Evolutionary conservation across 371 early-diverging fungal species (phyloP), one percentile per base, ranked within the genome.

Genomic region (Mucor sp.): DNA sequence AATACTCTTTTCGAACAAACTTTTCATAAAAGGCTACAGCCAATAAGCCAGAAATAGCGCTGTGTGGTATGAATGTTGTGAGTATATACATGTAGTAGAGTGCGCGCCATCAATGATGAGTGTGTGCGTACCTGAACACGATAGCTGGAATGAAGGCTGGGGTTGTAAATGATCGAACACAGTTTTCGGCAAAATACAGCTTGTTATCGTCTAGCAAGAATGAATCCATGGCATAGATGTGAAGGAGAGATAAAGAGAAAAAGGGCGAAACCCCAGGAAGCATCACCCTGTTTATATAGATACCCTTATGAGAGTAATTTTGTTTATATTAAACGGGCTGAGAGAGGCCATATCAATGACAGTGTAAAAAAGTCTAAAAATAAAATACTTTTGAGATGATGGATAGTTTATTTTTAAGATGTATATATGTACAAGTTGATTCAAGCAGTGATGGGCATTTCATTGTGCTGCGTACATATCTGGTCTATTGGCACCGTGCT

Each of bases 111-210:
- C 43, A n/a, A 47, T 11, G 47, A 0, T n/a, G 48, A 33, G 33
- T 30, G 30, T 4, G 15, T 50, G 11, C 11, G 50, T 58, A 68
- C 68, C 68, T 68, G 30, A 57, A 68, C 17, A 63, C 44, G 4
- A 68, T 44, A 4, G 68, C 57, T 35, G 68, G 63, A 14, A 63
- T 37, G 35, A 68, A 35, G 9, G 56, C 41, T 17, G 68, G 68
- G 8, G 63, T 63, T 32, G 59, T 63, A 25, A 68, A 58, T 23
- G 63, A 43, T 19, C 58, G 7, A 8, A 68, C 33, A 15, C 57
- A 58, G 37, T 62, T 68, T 57, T 62, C 68, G 25, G 68, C 66
- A n/a, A 62, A 37, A 43, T 63, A 68, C 28, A 12, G 25, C 27
- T 25, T n/a, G 21, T 23, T 47, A 30, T 59, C 32, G 12, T 59